phyloP scores from a whole-genome alignment of 768 basidiomycete species.

The Pleurotus cornucopiae region DNA sequence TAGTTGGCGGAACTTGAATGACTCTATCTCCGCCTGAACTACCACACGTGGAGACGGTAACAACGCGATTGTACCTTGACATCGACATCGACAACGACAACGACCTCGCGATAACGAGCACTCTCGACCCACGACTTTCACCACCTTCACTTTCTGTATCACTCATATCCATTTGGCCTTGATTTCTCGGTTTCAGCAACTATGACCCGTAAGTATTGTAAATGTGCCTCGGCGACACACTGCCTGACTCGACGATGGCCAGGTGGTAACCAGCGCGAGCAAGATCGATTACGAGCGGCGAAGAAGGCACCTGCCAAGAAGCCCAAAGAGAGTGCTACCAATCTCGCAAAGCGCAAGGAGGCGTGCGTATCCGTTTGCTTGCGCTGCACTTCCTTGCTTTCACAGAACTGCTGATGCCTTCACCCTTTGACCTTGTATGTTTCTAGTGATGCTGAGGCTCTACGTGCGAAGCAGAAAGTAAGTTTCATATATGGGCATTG shows the following conservation, averaged over 20 bases:
- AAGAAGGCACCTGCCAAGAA: slow-evolving; percentile 62
- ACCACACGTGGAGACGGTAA: neutral
- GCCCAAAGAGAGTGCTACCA: slow-evolving; percentile 64
- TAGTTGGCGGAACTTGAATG: neutral
- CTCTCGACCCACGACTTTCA: neutral
- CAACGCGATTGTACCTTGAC: neutral
- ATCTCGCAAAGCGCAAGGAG: slow-evolving; percentile 69
- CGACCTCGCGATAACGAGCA: neutral
- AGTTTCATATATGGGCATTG: slow-evolving; percentile 11
- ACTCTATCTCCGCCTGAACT: neutral
- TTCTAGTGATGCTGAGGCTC: slow-evolving; percentile 67
- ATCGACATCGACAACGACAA: neutral
- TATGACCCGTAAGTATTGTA: slow-evolving; percentile 50
- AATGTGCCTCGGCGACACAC: slow-evolving; percentile 8
- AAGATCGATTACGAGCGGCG: slow-evolving; percentile 66
- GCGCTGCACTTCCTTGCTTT: slow-evolving; percentile 2
- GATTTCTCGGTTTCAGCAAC: slow-evolving; percentile 18
- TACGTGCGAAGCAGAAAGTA: slow-evolving; percentile 81
- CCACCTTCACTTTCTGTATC: neutral
- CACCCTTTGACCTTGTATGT: slow-evolving; percentile 17
- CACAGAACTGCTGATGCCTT: slow-evolving; percentile 6
- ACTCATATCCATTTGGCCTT: neutral
- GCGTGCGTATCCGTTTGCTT: slow-evolving; percentile 43
- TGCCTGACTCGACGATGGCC: slow-evolving; percentile 9
- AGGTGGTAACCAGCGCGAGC: slow-evolving; percentile 85